Evolutionary conservation across 768 basidiomycete species (phyloP), one percentile per base, ranked within the genome.

Genomic region (Gelatoporia subvermispora): DNA sequence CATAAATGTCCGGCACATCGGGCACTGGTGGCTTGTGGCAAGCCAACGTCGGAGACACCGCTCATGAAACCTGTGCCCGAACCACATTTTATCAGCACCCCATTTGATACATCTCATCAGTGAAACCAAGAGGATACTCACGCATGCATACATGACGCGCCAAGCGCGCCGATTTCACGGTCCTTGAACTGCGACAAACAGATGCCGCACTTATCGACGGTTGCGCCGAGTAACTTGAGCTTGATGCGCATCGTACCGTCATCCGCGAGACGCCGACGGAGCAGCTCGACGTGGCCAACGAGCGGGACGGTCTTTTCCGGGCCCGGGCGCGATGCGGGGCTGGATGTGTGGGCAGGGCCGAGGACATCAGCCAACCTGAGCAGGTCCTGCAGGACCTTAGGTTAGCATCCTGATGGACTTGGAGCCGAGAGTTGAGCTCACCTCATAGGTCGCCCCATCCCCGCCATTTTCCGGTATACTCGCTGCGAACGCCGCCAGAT

Each of bases 171-270:
- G 48, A 59, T 55, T 49, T 89, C 82, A 16, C 66, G 76, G 8
- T 68, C 72, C 65, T 71, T 80, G 68, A 87, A 90, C 65, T 83
- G 83, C 41, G 73, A 75, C 61, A 88, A 67, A 61, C 88, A 90
- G 43, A 88, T 82, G 35, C 81, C 76, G 64, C 88, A 91, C 58
- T 78, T 78, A 53, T 84, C 79, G 28, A 90, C 85, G 1, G 71
- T 58, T 13, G 75, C 69, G 35, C 82, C 88, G 17, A 86, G 66
- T 43, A 89, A 61, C 8, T 73, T 70, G 42, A 88, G 64, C 68
- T 88, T 90, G 39, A 87, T 57, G 68, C 88, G 89, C 46, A 81
- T 72, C 37, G 81, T 81, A 4, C 87, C 86, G 56, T 85, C 77
- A 53, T 70, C 70, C 41, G 77, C 78, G 41, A 73, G 72, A 20